These are phyloP conservation scores for Oryza glumipatula DNA, from an alignment of 176 grass and related monocot species.

Conservation along the genomic window DNA sequence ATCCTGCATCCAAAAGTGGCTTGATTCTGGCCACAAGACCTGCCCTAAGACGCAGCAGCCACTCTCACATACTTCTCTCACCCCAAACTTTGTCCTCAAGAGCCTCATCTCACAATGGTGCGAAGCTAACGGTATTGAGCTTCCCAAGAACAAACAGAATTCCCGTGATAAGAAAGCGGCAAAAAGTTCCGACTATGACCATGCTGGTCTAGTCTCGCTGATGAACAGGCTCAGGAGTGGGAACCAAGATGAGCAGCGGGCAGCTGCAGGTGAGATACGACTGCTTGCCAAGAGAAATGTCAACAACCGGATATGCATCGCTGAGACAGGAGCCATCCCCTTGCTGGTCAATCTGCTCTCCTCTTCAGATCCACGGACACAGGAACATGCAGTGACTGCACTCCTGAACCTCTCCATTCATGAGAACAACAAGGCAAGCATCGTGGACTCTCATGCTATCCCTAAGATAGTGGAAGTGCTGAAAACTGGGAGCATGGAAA, in stretches of 20 bases:
- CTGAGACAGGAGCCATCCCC: conserved; percentile 84
- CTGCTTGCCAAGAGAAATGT: conserved; percentile 94
- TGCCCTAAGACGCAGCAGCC: conserved; percentile 88
- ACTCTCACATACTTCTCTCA: conserved; percentile 69
- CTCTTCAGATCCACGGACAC: conserved; percentile 74
- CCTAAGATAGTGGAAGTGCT: conserved; percentile 88
- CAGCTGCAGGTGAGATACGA: conserved; percentile 93
- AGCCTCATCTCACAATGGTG: conserved; percentile 96
- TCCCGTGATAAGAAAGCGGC: conserved; percentile 55
- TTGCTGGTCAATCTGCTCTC: conserved; percentile 80
- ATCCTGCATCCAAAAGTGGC: conserved; percentile 94
- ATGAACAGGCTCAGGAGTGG: conserved; percentile 65
- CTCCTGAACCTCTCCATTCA: conserved; percentile 97
- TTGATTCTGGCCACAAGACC: conserved; percentile 90
- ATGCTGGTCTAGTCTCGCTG: conserved; percentile 61
- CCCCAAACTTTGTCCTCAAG: conserved; percentile 92
- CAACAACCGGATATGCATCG: conserved; percentile 89
- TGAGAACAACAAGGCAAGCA: conserved; percentile 81
- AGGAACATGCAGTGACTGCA: conserved; percentile 93
- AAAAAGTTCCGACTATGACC: conserved; percentile 69
- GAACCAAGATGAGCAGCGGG: conserved; percentile 74
- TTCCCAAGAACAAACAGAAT: conserved; percentile 61
- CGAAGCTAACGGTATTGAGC: conserved; percentile 88
- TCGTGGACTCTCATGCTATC: conserved; percentile 78
- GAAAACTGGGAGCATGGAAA: conserved; percentile 88